Percentiles rank a stretch among this genome's conserved stretches.
Conservation (phyloP, 2,329 filamentous ascomycete species). For the Zymoseptoria ardabiliae region DNA sequence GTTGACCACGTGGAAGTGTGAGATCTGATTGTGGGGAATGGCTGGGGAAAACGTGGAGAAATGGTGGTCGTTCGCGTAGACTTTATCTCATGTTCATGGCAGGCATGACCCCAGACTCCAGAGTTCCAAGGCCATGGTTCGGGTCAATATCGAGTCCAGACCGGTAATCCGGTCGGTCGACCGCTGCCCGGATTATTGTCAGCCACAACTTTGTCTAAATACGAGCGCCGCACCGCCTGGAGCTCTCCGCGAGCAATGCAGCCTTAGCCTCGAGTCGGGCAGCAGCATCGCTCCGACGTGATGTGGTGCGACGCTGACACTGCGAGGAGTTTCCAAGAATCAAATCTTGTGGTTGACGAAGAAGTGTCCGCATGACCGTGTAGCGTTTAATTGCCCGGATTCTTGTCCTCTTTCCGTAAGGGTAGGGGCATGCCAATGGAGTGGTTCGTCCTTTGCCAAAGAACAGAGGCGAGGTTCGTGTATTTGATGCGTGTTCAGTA, state of each 20-base stretch:
- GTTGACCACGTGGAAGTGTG: not conserved
- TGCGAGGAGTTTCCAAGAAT: not conserved
- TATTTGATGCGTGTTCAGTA: too few species aligned
- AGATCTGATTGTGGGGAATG: not conserved
- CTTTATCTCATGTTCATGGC: conserved; percentile 1
- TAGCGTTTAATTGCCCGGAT: not conserved
- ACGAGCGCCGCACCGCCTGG: not conserved
- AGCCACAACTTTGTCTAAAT: not conserved
- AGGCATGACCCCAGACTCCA: not conserved
- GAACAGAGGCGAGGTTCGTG: too few species aligned
- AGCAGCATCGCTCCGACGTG: not conserved
- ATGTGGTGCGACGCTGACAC: not conserved
- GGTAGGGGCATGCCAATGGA: not conserved
- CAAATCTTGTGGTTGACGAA: not conserved
- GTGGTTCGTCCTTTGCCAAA: not conserved
- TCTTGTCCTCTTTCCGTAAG: not conserved
- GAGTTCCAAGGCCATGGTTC: not conserved
- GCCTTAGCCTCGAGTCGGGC: not conserved
- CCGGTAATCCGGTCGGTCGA: not conserved
- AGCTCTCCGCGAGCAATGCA: not conserved
- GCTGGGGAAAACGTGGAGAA: conserved; percentile 5
- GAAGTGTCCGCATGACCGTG: not conserved
- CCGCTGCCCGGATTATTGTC: not conserved
- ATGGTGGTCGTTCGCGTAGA: conserved; percentile 2
- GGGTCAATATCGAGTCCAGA: not conserved